Base-by-base conservation (phyloP, 140 eudicot species). In the Oenanthe javanica region DNA sequence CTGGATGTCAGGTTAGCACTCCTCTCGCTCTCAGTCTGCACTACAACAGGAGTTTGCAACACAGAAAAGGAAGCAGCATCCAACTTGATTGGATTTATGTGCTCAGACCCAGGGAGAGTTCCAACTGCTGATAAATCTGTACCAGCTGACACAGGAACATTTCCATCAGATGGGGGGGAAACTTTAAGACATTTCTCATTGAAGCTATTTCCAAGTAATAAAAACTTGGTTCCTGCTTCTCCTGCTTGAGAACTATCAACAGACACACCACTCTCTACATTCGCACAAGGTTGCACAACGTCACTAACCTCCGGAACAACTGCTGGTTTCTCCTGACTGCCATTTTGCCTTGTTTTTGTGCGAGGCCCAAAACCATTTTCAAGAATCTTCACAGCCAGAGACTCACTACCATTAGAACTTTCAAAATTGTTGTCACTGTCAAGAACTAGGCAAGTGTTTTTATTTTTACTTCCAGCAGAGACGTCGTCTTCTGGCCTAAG, bases 1-100 rank as follows among this genome's bases (percentile, higher is more conserved):
- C 76, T 50, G 52, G 93, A 85, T 45, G 87, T 77, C n/a, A 71
- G 79, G 74, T 81, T 64, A 55, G 36, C 64, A 84, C 78, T 49
- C 61, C 48, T 75, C 52, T 75, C 63, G 0, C 48, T 75, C 52
- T 75, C 63, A 1, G 27, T 48, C 59, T 75, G 57, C 59, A 11
- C n/a, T 12, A 4, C 59, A 75, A 48, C 45, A 0, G 61, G 52
- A n/a, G 16, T 75, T 48, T 14, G 31, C 52, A 13, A 8, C 11
- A 12, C 13, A 75, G 18, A 75, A 48, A 36, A 21, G 52, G 31
- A 4, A 21, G 43, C 45, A 23, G 61, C 14, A 49, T 48, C 63
- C 59, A 48, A 47, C 36, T 48, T 25, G 40, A 48, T 36, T 48
- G 78, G 43, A 75, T 48, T 48, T 23, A 15, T 23, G 1, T 75